A percentile compares a stretch with the other conserved stretches of the same genome.
These are phyloP conservation scores for Talaromyces funiculosus DNA, from an alignment of 2,329 filamentous ascomycete genomes.

Conservation along the genomic window DNA sequence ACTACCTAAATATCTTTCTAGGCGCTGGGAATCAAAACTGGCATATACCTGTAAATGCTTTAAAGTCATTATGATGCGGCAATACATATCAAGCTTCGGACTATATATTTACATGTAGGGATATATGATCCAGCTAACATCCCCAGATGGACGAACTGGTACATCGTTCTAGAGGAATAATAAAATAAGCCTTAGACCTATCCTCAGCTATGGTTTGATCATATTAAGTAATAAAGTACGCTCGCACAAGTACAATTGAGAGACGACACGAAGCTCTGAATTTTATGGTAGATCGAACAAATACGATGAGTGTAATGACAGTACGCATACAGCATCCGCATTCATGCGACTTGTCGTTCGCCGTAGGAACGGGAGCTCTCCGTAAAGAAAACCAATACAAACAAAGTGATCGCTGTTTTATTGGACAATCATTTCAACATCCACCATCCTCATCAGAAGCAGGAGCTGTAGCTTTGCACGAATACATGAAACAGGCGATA, in stretches of 20 bases:
- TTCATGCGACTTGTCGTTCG: background rate
- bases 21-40: no score
- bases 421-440: slow-evolving; percentile 4
- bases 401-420: slow-evolving; percentile 4
- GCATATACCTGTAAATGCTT: no score
- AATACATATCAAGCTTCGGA: background rate
- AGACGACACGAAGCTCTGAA: background rate
- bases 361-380: slow-evolving; percentile 1
- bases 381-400: background rate
- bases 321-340: background rate
- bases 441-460: background rate
- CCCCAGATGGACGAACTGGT: background rate
- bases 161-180: background rate
- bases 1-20: no score
- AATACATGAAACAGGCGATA: background rate
- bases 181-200: background rate
- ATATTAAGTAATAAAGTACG: background rate
- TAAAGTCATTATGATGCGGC: background rate
- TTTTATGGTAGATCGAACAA: background rate
- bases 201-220: background rate
- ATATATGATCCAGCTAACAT: background rate
- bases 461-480: background rate
- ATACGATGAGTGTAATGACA: background rate
- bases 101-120: background rate
- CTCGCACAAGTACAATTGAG: background rate